Evolutionary conservation across 306 rosid genomes (phyloP).

Genomic region (Vicia sativa): DNA sequence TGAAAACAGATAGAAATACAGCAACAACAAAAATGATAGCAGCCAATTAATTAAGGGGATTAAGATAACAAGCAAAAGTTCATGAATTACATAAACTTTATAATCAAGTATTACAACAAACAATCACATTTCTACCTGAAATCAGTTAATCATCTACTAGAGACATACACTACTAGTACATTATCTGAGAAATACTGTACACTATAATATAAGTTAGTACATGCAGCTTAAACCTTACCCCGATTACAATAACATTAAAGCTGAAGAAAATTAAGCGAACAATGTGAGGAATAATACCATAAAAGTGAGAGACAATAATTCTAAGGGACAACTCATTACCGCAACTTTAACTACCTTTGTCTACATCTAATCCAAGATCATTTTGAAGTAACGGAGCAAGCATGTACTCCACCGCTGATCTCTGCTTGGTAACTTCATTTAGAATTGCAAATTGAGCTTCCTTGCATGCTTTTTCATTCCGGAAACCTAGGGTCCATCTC

Average conservation of each 20-base stretch:
- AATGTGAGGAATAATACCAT: no score
- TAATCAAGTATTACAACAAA: slow-evolving; percentile 27
- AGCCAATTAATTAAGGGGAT: neutral
- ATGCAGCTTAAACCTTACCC: slow-evolving; percentile 11
- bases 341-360: slow-evolving; percentile 41
- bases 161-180: slow-evolving; percentile 8
- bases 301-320: neutral
- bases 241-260: neutral
- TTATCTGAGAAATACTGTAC: slow-evolving; percentile 12
- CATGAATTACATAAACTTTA: slow-evolving; percentile 11
- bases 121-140: slow-evolving; percentile 9
- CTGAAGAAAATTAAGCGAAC: neutral
- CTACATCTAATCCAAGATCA: slow-evolving; percentile 46
- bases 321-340: slow-evolving; percentile 11
- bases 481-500: slow-evolving; percentile 83
- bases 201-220: slow-evolving; percentile 25
- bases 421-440: slow-evolving; percentile 66
- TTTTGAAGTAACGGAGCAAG: slow-evolving; percentile 65
- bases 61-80: slow-evolving; percentile 5
- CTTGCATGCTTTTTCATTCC: slow-evolving; percentile 63
- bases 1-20: no score
- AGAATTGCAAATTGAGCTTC: slow-evolving; percentile 58
- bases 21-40: neutral
- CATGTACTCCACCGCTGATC: slow-evolving; percentile 59
- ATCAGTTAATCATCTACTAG: slow-evolving; percentile 25